A percentile compares a stretch with the other conserved stretches of the same genome.
Evolutionary conservation across 2,329 filamentous ascomycete species (phyloP).

Genomic region (Colletotrichum kahawae): DNA sequence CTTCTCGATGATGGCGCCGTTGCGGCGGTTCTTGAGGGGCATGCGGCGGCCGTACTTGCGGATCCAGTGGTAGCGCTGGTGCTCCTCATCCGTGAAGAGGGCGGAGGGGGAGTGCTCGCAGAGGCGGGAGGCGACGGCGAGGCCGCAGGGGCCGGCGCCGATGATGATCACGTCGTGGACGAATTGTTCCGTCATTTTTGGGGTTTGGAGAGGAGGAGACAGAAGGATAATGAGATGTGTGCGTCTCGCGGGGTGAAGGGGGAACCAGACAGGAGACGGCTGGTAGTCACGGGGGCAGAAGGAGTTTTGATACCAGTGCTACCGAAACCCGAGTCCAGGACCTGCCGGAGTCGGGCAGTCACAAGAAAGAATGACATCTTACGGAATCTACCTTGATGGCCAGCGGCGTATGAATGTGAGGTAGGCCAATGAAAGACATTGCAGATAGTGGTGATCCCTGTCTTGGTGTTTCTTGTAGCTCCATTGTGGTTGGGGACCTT

Average conservation of each 20-base stretch:
- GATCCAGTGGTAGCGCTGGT: conserved; percentile 82
- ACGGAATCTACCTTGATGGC: conserved; percentile 15
- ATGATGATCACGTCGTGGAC: conserved; percentile 73
- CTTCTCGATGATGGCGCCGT: conserved; percentile 33
- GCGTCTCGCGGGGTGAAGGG: neutral
- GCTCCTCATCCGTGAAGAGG: conserved; percentile 83
- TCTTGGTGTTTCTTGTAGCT: conserved; percentile 9
- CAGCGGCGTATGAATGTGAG: neutral
- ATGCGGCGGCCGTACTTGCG: conserved; percentile 66
- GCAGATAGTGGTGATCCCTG: conserved; percentile 1
- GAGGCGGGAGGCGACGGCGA: conserved; percentile 75
- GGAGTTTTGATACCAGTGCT: neutral
- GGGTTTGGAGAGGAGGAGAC: neutral
- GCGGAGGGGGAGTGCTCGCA: conserved; percentile 76
- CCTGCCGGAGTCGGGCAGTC: neutral
- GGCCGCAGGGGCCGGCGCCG: conserved; percentile 76
- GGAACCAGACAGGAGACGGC: neutral
- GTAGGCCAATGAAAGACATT: neutral
- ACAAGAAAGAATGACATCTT: neutral
- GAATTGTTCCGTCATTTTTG: conserved; percentile 8
- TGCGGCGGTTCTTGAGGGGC: conserved; percentile 58
- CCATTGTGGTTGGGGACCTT: conserved; percentile 7
- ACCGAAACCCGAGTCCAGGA: neutral
- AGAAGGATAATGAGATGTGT: neutral
- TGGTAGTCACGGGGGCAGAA: neutral